Base-by-base conservation (phyloP, 352 stramenopile genomes). In the Phytophthora quininea region DNA sequence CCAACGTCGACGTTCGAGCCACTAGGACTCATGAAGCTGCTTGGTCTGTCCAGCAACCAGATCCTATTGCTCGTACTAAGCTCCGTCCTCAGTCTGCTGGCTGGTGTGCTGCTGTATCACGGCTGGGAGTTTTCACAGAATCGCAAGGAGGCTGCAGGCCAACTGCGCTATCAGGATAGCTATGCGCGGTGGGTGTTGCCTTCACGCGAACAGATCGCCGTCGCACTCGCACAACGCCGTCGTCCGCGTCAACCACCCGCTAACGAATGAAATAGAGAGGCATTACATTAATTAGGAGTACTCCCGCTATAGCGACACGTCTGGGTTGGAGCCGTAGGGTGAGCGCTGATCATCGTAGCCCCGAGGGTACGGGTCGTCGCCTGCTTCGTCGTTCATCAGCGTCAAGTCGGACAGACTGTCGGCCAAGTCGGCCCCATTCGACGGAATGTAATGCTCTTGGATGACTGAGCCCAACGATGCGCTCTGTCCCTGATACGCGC, bases 401-500 rank as follows among this genome's bases (percentile, higher is more conserved):
- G 81, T 88, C 0, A 93, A 73, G 47, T 84, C 76, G 45, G 79
- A 74, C 37, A 92, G 53, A 46, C 82, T 83, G 35, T 74, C 77
- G 3, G 72, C 67, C 31, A 92, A 50, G 19, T 86, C 74, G 9
- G 74, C 80, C 9, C 76, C 80, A 40, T 79, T 80, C 1, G 80
- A 86, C 4, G 82, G 79, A 33, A 92, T 91, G 70, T 94, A 92
- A 58, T 92, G 76, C 46, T 94, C 86, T 3, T 89, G 84, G 53
- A 94, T 89, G 32, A 90, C 52, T 12, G 70, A 67, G 1, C 79
- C 64, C 19, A 73, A 42, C 31, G 67, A 64, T 29, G 58, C 32
- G n/a, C 70, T 54, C 31, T 67, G 32, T 5, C 64, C 56, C 3
- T 72, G 64, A 3, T 67, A 69, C 57, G 45, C 52, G 0, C 59